Percentiles rank a stretch among this genome's conserved stretches.
Evolutionary conservation across 2,329 filamentous ascomycete species (phyloP).

Genomic region (Massarina eburnea): DNA sequence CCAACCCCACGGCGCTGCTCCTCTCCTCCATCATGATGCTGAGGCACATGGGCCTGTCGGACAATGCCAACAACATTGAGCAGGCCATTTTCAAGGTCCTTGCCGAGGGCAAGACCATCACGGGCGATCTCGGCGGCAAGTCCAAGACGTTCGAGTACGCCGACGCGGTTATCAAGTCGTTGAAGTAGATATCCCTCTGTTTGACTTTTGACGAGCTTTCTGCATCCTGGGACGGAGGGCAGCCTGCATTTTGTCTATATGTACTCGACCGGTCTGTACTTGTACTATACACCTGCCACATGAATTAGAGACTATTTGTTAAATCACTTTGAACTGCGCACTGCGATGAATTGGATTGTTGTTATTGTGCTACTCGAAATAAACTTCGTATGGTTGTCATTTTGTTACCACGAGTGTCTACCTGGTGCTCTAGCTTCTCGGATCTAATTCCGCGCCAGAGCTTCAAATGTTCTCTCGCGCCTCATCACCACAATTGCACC

Average conservation of each 20-base stretch:
- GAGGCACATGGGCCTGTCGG: constrained; percentile 90
- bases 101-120: constrained; percentile 92
- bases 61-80: constrained; percentile 86
- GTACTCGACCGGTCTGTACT: constrained; percentile 36
- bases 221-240: constrained; percentile 23
- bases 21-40: constrained; percentile 99
- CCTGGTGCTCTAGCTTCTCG: not conserved
- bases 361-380: too few relatives aligned
- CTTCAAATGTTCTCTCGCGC: constrained; percentile 6
- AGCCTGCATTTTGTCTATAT: constrained; percentile 43
- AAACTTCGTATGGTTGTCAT: too few relatives aligned
- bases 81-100: constrained; percentile 93
- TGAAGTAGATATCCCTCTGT: constrained; percentile 42
- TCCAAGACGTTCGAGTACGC: constrained; percentile 96
- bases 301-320: constrained; percentile 14
- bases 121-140: constrained; percentile 93
- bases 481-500: not conserved
- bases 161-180: constrained; percentile 77
- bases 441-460: constrained; percentile 1
- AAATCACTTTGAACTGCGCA: not conserved
- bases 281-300: constrained; percentile 40
- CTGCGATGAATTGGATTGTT: too few relatives aligned
- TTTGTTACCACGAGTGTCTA: constrained; percentile 9
- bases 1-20: constrained; percentile 95
- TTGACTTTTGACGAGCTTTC: constrained; percentile 28